phyloP scores from a whole-genome alignment of 306 rosid species.

The Citrullus mucosospermus region DNA sequence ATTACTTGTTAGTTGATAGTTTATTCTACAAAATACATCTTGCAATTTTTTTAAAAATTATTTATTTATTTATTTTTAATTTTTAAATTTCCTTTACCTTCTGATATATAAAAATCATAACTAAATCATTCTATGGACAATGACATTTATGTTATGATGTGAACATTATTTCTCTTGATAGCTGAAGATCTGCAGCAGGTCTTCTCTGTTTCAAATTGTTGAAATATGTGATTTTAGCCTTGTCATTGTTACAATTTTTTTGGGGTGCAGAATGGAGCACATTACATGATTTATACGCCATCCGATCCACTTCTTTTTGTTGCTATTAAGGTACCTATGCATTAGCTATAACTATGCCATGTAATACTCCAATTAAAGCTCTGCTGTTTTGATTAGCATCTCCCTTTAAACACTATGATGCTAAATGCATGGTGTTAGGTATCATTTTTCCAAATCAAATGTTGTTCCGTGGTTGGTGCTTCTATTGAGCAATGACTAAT shows the following conservation, averaged over 20 bases:
- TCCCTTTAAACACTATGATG: not conserved
- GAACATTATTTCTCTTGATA: not conserved
- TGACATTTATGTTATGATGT: not conserved
- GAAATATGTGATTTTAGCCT: not conserved
- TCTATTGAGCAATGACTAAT: not conserved
- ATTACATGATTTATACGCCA: constrained; percentile 77
- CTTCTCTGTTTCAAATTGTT: not conserved
- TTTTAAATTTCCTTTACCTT: not conserved
- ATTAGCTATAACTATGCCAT: not conserved
- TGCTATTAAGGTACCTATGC: constrained; percentile 27
- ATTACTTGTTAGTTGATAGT: not conserved
- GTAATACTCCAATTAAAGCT: not conserved
- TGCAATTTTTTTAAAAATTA: not conserved
- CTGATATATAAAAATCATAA: not conserved
- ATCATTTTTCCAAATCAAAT: not conserved
- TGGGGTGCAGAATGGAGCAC: constrained; percentile 52
- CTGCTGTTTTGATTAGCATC: not conserved
- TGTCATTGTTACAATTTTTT: not conserved
- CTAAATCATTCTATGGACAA: not conserved
- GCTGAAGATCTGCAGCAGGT: not conserved
- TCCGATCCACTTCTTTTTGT: constrained; percentile 79
- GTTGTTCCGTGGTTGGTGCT: not conserved
- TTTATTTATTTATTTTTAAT: not conserved
- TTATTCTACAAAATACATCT: not conserved
- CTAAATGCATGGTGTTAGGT: not conserved